Base-by-base conservation (phyloP, 2,329 filamentous ascomycete species). In the Alternaria conjuncta region DNA sequence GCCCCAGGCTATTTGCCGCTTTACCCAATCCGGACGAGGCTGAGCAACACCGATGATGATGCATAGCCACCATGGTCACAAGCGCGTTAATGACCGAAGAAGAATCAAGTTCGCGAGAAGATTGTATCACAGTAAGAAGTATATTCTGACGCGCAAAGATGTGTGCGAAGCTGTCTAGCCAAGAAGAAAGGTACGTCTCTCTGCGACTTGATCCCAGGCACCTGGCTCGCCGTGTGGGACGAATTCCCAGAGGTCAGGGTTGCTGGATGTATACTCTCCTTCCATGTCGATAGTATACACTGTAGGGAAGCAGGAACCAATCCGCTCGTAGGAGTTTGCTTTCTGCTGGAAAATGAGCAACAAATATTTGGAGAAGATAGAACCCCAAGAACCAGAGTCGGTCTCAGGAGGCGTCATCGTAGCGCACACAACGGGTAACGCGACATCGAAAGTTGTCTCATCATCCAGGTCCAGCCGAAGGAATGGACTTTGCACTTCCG, bases 291-390 rank as follows among this genome's bases (percentile, higher is more conserved):
- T n/a, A 2, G 32, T 10, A 41, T 5, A 41, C 15, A 41, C 4
- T 2, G 5, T 0, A 10, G 8, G 4, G 0, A 0, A 0, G 8
- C 15, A 18, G 3, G 5, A 4, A 5, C 36, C 36, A 2, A 41
- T 11, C 0, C 36, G 15, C 36, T 41, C 36, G n/a, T 41, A 41
- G 5, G 36, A 41, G 4, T 41, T 41, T 18, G 8, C 36, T 41
- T 41, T 18, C 36, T 41, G 4, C 36, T 41, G 36, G 36, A 41
- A 18, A 41, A 41, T 0, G 36, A 41, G 15, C 2, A 41, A 41
- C 13, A n/a, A n/a, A n/a, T n/a, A n/a, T n/a, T n/a, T n/a, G n/a
- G n/a, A n/a, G n/a, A n/a, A n/a, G n/a, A n/a, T n/a, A n/a, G 32
- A 41, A 3, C 7, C 10, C 32, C 32, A 41, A 18, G 9, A 18